phyloP scores from a whole-genome alignment of 305 asterid genomes.

The Fraxinus baroniana region DNA sequence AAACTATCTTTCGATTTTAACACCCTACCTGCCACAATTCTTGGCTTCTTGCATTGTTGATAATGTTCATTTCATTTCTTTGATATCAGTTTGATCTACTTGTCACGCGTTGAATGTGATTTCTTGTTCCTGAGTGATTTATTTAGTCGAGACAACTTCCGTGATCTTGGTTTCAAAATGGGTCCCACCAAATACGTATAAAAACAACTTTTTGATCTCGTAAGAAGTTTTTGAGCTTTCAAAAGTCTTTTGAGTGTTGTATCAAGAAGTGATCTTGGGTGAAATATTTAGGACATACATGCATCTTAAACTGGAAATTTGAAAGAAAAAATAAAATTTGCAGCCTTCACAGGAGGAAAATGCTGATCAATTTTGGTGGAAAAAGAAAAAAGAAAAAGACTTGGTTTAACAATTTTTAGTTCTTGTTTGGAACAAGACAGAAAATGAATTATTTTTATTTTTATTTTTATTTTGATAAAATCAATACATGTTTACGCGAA shows the following conservation, averaged over 20 bases:
- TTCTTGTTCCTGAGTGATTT: not conserved
- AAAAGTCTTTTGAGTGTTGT: too few relatives aligned
- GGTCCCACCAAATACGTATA: not conserved
- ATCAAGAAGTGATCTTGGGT: not conserved
- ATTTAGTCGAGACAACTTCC: not conserved
- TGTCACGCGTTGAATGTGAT: not conserved
- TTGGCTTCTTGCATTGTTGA: constrained; percentile 28
- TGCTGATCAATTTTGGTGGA: not conserved
- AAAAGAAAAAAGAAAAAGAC: too few relatives aligned
- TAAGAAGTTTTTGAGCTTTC: not conserved
- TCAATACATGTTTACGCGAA: too few relatives aligned
- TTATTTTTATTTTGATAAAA: too few relatives aligned
- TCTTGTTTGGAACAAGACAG: too few relatives aligned
- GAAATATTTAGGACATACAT: not conserved
- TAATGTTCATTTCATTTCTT: constrained; percentile 8
- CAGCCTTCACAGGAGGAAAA: not conserved
- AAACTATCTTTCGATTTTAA: constrained; percentile 23
- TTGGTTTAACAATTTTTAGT: too few relatives aligned
- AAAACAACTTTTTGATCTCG: not conserved
- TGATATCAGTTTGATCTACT: not conserved
- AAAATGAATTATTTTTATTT: too few relatives aligned
- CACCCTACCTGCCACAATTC: constrained; percentile 28
- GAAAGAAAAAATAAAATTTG: too few relatives aligned
- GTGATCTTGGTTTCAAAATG: not conserved
- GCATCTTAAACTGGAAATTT: not conserved